Base-by-base conservation (phyloP, 75 land plant genomes). In the Cupressus sempervirens region DNA sequence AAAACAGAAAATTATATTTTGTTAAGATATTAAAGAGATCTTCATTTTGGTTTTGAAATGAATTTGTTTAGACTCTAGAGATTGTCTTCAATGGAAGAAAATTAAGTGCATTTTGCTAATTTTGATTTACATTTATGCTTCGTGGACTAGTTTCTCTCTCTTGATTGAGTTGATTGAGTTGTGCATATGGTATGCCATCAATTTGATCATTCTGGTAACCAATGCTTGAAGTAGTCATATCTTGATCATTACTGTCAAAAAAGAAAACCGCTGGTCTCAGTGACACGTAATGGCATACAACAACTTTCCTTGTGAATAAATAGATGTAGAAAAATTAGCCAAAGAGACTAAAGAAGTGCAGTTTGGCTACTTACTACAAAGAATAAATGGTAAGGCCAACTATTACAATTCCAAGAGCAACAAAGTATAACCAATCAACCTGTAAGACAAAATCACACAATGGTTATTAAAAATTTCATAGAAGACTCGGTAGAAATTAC, bases 401-500 rank as follows among this genome's bases (percentile, higher is more conserved):
- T 11, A 87, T 92, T 14, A 93, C 93, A 36, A 86, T 72, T 45
- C 87, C 93, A 83, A 93, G 94, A 38, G 97, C 90, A 50, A 93
- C 76, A 79, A 87, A 96, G 84, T 95, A 96, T 35, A 93, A 74
- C 90, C 93, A 90, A 87, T 94, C 92, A 26, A 94, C 96, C 96
- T 94, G 91, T 62, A 83, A 65, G 56, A 45, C 34, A 35, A 43
- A 46, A 70, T 20, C 53, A 82, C 16, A n/a, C 26, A 58, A 58
- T 20, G 23, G 62, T 35, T 77, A 14, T 73, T n/a, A n/a, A 36
- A 70, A 70, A 70, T n/a, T 70, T 70, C 34, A 29, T 9, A 30
- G 30, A 0, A 70, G 4, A 70, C 34, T 32, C 0, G 0, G 35
- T 29, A 10, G 9, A 70, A 32, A 70, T 30, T 29, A 70, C 6